phyloP scores from a whole-genome alignment of 805 yeast species.

The Metschnikowia noctiluminum region DNA sequence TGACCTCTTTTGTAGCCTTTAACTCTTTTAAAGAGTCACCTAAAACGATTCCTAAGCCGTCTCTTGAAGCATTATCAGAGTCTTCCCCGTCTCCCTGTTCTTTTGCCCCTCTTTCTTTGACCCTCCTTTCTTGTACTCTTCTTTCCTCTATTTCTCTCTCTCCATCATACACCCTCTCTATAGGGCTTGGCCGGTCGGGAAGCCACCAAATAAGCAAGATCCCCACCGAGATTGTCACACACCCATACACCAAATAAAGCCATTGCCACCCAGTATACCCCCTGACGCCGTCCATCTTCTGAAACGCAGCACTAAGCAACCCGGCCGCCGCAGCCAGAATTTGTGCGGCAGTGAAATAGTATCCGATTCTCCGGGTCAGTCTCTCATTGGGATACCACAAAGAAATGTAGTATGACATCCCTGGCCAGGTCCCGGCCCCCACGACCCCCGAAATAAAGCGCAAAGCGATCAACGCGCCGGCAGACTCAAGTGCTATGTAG shows the following conservation, averaged over 20 bases:
- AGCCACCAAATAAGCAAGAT: slow-evolving; percentile 73
- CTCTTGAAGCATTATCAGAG: too few species aligned
- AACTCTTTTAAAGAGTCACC: too few species aligned
- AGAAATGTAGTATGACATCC: slow-evolving; percentile 76
- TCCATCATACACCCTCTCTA: slow-evolving; percentile 6
- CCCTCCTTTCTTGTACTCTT: too few species aligned
- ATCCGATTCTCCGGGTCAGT: slow-evolving; percentile 75
- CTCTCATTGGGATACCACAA: slow-evolving; percentile 83
- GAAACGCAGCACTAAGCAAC: slow-evolving; percentile 82
- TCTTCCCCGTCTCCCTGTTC: too few species aligned
- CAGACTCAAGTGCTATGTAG: slow-evolving; percentile 54
- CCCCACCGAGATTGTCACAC: slow-evolving; percentile 64
- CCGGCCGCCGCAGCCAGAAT: slow-evolving; percentile 86
- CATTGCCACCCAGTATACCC: slow-evolving; percentile 85
- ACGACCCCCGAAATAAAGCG: slow-evolving; percentile 71
- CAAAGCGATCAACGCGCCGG: slow-evolving; percentile 62
- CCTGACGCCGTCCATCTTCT: slow-evolving; percentile 65
- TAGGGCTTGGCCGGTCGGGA: slow-evolving; percentile 63
- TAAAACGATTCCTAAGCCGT: too few species aligned
- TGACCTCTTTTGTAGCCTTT: too few species aligned
- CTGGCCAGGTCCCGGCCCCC: slow-evolving; percentile 91
- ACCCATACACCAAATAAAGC: slow-evolving; percentile 77
- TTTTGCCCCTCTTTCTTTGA: too few species aligned
- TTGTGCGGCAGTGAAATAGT: slow-evolving; percentile 88
- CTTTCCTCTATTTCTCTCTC: not conserved